phyloP scores from a whole-genome alignment of 106 monocot genomes.

The Dendrobium nobile region DNA sequence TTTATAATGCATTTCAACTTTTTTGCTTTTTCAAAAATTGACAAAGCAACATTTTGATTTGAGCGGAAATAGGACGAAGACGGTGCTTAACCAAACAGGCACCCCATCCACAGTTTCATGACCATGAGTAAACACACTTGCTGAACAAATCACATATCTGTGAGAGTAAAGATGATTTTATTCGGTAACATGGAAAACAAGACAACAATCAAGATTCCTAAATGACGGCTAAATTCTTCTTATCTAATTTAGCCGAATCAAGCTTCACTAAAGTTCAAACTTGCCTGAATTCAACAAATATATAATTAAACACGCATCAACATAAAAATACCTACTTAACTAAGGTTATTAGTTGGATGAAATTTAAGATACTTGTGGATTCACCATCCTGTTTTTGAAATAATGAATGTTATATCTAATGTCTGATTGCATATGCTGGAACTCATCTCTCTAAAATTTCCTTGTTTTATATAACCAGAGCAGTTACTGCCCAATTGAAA shows the following conservation, averaged over 20 bases:
- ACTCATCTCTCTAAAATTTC: neutral
- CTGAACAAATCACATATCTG: neutral
- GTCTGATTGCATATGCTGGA: neutral
- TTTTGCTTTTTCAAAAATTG: no score
- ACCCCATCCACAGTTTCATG: neutral
- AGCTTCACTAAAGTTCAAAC: neutral
- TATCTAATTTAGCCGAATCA: neutral
- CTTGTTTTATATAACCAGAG: neutral
- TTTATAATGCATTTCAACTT: no score
- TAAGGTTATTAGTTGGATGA: neutral
- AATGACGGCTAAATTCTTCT: neutral
- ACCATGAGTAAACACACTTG: neutral
- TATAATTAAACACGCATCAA: neutral
- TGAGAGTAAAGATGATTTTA: neutral
- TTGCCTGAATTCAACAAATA: neutral
- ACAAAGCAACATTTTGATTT: no score
- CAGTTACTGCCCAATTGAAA: neutral
- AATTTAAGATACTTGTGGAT: neutral
- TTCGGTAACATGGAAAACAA: neutral
- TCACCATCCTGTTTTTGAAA: neutral
- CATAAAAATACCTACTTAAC: neutral
- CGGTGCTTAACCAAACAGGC: neutral
- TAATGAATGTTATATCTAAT: neutral
- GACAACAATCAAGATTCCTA: neutral
- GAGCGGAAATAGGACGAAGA: neutral